Base-by-base conservation (phyloP, 352 stramenopile species). In the Phytophthora podocarpi region DNA sequence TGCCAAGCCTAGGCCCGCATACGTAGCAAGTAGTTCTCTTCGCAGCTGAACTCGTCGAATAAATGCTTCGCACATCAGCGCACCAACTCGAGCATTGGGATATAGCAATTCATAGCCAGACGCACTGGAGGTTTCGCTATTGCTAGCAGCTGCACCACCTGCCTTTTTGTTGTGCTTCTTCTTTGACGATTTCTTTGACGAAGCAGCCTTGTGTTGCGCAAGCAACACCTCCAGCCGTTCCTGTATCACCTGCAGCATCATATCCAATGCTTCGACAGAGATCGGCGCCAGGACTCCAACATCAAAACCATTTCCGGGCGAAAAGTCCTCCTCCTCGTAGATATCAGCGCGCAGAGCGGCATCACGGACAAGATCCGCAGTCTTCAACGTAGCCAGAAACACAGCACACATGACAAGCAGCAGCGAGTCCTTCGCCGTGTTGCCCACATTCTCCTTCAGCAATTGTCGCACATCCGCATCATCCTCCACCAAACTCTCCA, bases 291-390 rank as follows among this genome's bases (percentile, higher is more conserved):
- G 51, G 18, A 75, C 50, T 5, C 74, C 73, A 21, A 89, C 72
- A 50, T 91, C 82, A 42, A 94, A 87, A 0, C 74, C 76, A 15
- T 59, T 90, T 43, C 77, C 87, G 0, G 78, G 79, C 12, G 83
- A 89, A 63, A 98, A 98, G 74, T 98, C 93, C 67, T 98, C 95
- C 68, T 98, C 95, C 60, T 98, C 93, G 68, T 98, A 98, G 65
- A 98, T 97, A 72, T 98, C 93, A 15, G 90, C 95, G 34, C 93
- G 90, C 4, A 97, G 61, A 32, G 96, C 83, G 9, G 91, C 81
- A 45, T 87, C 83, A 28, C 91, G 87, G 26, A 97, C 74, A 34
- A 95, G 50, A 34, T 91, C 82, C 7, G 78, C 72, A 26, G 94
- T 85, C 49, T 96, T 85, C 35, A 98, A 59, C 16, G 85, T 72